Conservation (phyloP, 495 filamentous ascomycete species). For the Penicillium verhagenii region DNA sequence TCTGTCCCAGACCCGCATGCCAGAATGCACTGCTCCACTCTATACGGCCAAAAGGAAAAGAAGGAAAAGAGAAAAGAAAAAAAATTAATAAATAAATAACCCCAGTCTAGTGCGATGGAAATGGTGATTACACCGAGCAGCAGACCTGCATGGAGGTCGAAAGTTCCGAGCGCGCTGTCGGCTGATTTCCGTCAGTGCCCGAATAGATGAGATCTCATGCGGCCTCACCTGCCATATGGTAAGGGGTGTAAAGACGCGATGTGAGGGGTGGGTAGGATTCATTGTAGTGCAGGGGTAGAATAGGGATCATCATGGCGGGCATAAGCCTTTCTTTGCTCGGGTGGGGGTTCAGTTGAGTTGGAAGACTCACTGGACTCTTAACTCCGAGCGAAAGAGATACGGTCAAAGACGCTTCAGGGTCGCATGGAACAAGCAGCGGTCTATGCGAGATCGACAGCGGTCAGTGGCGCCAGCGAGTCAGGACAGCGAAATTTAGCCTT, state of each 20-base stretch:
- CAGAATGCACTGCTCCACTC: constrained; percentile 21
- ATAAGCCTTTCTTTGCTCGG: too few species aligned
- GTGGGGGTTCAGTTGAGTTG: constrained; percentile 4
- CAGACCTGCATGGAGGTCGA: constrained; percentile 22
- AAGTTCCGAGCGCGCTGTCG: constrained; percentile 18
- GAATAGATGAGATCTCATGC: constrained; percentile 12
- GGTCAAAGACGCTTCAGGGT: constrained; percentile 14
- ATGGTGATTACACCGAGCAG: constrained; percentile 17
- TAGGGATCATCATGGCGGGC: constrained; percentile 11
- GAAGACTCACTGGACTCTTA: constrained; percentile 4
- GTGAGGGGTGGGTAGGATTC: constrained; percentile 13
- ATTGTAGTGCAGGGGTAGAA: constrained; percentile 2
- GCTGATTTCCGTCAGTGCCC: constrained; percentile 24
- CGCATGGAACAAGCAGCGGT: constrained; percentile 32
- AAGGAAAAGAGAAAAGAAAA: too few species aligned
- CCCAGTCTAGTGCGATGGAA: constrained; percentile 15
- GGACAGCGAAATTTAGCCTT: constrained; percentile 4
- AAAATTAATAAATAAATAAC: too few species aligned
- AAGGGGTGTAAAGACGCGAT: constrained; percentile 1
- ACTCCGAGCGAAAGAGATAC: constrained; percentile 6
- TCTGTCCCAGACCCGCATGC: constrained; percentile 24
- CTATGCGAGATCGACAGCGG: constrained; percentile 24
- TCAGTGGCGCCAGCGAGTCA: constrained; percentile 8
- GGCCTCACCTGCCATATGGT: constrained; percentile 16
- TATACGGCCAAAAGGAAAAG: constrained; percentile 12